Conservation (phyloP, 495 filamentous ascomycete species). For the Aspergillus cristatus region DNA sequence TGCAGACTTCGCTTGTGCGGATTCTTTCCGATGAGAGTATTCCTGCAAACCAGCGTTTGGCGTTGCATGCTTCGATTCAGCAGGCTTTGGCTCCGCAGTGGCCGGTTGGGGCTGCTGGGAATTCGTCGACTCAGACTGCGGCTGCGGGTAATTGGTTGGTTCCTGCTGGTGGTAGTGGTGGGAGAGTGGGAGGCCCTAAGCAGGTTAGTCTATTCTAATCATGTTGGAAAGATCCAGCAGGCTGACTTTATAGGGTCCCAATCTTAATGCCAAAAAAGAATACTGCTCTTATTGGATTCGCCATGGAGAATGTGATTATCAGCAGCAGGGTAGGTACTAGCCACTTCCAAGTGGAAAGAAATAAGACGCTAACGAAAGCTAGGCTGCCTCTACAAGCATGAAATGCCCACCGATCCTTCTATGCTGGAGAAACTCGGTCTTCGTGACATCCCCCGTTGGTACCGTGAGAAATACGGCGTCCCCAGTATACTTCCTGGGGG, state of each 20-base stretch:
- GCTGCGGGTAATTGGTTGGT: conserved; percentile 9
- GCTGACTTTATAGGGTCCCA: not conserved
- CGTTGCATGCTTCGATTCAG: conserved; percentile 14
- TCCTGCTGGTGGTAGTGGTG: conserved; percentile 3
- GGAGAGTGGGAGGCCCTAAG: conserved; percentile 7
- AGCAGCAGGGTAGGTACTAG: conserved; percentile 49
- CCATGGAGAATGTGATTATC: conserved; percentile 74
- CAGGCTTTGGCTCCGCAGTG: conserved; percentile 10
- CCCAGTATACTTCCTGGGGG: conserved; percentile 18
- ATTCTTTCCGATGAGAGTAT: conserved; percentile 17
- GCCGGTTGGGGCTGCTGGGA: conserved; percentile 1
- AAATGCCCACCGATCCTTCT: conserved; percentile 59
- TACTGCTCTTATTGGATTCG: conserved; percentile 86
- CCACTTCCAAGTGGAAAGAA: conserved; percentile 4
- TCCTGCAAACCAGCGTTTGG: conserved; percentile 13
- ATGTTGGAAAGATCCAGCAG: no score
- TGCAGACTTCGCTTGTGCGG: conserved; percentile 14
- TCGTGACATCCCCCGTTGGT: conserved; percentile 47
- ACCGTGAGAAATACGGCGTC: conserved; percentile 34
- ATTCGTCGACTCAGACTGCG: conserved; percentile 3
- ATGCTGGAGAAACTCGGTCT: conserved; percentile 58
- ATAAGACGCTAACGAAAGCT: no score
- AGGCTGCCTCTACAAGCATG: conserved; percentile 77
- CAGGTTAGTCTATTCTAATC: conserved; percentile 13
- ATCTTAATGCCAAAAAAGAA: conserved; percentile 45